phyloP scores from a whole-genome alignment of 2,329 filamentous ascomycete species.

The Tolypocladium ophioglossoides region DNA sequence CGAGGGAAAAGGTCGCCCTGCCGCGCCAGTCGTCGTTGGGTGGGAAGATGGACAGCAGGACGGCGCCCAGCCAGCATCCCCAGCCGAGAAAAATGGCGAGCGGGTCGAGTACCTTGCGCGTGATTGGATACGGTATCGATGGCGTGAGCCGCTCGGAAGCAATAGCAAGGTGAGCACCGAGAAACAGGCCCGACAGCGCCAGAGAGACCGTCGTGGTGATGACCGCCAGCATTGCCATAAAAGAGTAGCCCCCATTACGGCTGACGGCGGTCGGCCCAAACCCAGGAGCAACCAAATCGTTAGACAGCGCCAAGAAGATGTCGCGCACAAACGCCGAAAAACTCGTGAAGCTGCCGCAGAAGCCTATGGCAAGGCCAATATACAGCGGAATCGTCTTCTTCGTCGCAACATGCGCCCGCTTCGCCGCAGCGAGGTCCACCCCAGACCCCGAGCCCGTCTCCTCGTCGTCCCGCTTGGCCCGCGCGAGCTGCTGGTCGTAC shows the following conservation, averaged over 20 bases:
- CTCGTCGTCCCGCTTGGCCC: conserved; percentile 23
- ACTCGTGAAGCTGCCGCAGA: conserved; percentile 82
- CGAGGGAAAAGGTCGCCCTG: conserved; percentile 61
- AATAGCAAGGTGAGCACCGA: conserved; percentile 67
- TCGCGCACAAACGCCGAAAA: conserved; percentile 83
- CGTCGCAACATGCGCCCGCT: conserved; percentile 46
- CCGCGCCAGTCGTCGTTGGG: conserved; percentile 69
- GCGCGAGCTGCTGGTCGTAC: conserved; percentile 25
- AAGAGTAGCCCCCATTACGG: conserved; percentile 66
- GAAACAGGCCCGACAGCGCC: conserved; percentile 56
- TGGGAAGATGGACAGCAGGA: conserved; percentile 62
- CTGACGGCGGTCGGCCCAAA: conserved; percentile 23
- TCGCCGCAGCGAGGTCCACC: conserved; percentile 26
- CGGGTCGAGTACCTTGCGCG: conserved; percentile 53
- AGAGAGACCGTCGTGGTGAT: conserved; percentile 62
- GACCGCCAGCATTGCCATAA: conserved; percentile 71
- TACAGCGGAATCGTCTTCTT: conserved; percentile 89
- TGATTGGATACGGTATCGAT: conserved; percentile 44
- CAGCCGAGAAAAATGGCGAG: conserved; percentile 53
- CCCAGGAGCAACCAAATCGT: conserved; percentile 45
- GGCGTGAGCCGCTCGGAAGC: conserved; percentile 48
- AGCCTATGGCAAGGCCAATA: conserved; percentile 75
- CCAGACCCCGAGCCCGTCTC: conserved; percentile 18
- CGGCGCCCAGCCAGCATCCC: conserved; percentile 68
- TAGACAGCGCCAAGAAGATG: conserved; percentile 66